Base-by-base conservation (phyloP, 441 rosid genomes). In the Viola pubescens region DNA sequence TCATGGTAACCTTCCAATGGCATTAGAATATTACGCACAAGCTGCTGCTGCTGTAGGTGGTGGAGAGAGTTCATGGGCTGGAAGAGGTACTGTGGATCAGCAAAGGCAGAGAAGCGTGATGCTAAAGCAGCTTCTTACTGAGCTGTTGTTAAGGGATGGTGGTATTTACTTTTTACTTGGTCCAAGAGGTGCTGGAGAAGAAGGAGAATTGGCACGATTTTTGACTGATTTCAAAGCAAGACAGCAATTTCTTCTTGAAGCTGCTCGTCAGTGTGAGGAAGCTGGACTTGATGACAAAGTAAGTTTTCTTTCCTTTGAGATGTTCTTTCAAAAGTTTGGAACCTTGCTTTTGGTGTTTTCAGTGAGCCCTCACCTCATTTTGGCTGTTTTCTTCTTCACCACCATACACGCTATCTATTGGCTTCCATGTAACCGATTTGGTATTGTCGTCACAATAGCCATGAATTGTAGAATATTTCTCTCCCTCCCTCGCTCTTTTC, bases 41-140 rank as follows among this genome's bases (percentile, higher is more conserved):
- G 98, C 98, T 70, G 95, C 98, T 65, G 85, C 91, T 62, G 79
- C 88, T 50, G 86, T 89, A 56, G 97, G 96, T 56, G 98, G 98
- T 58, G 98, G 97, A 38, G 87, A 78, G 70, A 62, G 79, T 49
- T 89, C 89, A 38, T 88, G 96, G 96, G 70, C 88, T 51, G 96
- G 96, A 52, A 88, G 89, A 82, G 82, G 81, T 67, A 79, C 65
- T 67, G 60, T 70, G 38, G 97, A 94, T 82, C 98, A 89, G 72
- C 94, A 78, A 61, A 89, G 96, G 74, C 96, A 89, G 75, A 88
- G 83, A 80, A 78, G 69, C 66, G 56, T 88, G 74, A 89, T 89
- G 94, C 81, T 89, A 75, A 88, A 82, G 81, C 95, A 89, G 78
- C 88, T 94, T 55, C 86, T 94, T 46, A 79, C 91, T 48, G 98